A percentile compares a stretch with the other conserved stretches of the same genome.
phyloP scores from a whole-genome alignment of 1,284 basidiomycete species.

The Naganishia liquefaciens region DNA sequence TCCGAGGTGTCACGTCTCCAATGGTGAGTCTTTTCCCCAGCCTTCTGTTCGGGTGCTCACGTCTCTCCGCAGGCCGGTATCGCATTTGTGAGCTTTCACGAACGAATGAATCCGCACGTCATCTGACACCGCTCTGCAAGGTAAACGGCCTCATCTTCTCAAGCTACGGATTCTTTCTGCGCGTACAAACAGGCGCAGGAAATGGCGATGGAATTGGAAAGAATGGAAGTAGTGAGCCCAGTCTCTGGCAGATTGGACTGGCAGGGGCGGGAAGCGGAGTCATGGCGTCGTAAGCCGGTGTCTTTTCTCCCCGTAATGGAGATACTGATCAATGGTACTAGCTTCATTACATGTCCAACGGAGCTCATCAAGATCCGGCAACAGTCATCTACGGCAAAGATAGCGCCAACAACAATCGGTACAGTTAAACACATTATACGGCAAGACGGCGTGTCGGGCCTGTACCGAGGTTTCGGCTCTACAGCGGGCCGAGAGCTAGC shows the following conservation, averaged over 20 bases:
- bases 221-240: constrained; percentile 39
- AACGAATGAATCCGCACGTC: neutral
- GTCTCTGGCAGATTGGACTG: constrained; percentile 63
- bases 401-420: constrained; percentile 56
- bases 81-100: constrained; percentile 23
- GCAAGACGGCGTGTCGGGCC: constrained; percentile 62
- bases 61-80: constrained; percentile 27
- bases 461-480: constrained; percentile 73
- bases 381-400: constrained; percentile 56
- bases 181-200: constrained; percentile 23
- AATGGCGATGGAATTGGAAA: constrained; percentile 16
- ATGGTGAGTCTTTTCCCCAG: constrained; percentile 44
- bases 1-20: constrained; percentile 53
- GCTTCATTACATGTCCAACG: constrained; percentile 73
- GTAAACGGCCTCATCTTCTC: constrained; percentile 54
- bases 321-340: constrained; percentile 42
- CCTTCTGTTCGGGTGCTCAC: neutral
- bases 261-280: constrained; percentile 77
- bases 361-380: constrained; percentile 86
- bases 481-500: constrained; percentile 74
- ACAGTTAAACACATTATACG: constrained; percentile 63
- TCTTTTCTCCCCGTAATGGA: constrained; percentile 4
- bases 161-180: constrained; percentile 52
- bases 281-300: constrained; percentile 66
- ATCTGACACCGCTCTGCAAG: constrained; percentile 33